Base-by-base conservation (phyloP, 2,329 filamentous ascomycete genomes). In the Apiospora malaysiana region DNA sequence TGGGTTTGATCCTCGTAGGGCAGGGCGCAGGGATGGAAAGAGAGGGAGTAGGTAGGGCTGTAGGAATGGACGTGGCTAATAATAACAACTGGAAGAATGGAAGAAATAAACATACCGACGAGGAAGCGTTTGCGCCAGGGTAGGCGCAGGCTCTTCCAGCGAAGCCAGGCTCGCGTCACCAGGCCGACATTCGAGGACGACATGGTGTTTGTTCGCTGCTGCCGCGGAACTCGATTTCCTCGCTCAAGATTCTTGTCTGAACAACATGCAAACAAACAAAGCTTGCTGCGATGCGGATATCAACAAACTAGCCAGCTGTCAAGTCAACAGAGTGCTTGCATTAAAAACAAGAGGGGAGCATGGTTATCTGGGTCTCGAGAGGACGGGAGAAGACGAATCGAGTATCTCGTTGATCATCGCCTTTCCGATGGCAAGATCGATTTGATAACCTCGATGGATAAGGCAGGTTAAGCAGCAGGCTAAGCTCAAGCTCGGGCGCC, bases 71-170 rank as follows among this genome's bases (percentile, higher is more conserved):
- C 6, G 32, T 32, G 18, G 47, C 23, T 51, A 51, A 51, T 14
- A 51, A 51, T 51, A 51, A 10, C 21, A 51, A 18, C 4, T n/a
- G 16, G 51, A 10, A 14, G 23, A 25, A 9, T 8, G 25, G 16
- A 10, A 21, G 12, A 16, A 12, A 46, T 27, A 49, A 32, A 79
- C 85, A 72, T 79, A 91, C 90, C 90, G 73, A 90, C 83, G 49
- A 91, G 86, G 77, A 91, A 89, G 68, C 85, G 85, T 73, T 88
- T 90, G 69, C 90, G 87, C 89, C 90, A 91, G 73, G 90, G 90
- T 4, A 92, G 81, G 65, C 85, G 86, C 68, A 91, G 82, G 37
- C 86, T 80, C 78, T 91, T 91, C 90, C 90, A 92, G 75, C 82
- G 85, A 76, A 85, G 86, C 89, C 89, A 92, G 71, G 82, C 81